Conservation (phyloP, 345 rosid species). For the Bretschneidera sinensis region DNA sequence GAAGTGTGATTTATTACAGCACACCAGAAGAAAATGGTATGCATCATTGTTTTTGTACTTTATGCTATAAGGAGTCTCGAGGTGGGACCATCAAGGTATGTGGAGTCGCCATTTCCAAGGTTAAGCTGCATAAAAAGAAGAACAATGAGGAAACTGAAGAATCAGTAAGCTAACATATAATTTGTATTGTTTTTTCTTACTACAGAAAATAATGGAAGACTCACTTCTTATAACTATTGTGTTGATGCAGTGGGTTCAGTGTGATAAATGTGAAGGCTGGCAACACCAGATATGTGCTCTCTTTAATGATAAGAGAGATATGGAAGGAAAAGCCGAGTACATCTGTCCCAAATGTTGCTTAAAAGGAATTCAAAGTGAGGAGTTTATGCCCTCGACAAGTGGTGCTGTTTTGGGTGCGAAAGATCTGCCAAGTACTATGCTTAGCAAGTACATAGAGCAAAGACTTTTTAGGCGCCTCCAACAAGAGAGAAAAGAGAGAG, state of each 20-base stretch:
- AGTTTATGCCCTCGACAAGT: constrained; percentile 8
- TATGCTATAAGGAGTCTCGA: constrained; percentile 28
- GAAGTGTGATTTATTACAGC: constrained; percentile 29
- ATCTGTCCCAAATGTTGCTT: constrained; percentile 51
- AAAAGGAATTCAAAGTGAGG: constrained; percentile 30
- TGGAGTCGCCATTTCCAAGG: constrained; percentile 34
- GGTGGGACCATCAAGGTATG: constrained; percentile 15
- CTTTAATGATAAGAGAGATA: constrained; percentile 37
- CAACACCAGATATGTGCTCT: constrained; percentile 70
- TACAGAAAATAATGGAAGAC: neutral
- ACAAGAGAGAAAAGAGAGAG: constrained; percentile 45
- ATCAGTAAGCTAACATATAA: constrained; percentile 27
- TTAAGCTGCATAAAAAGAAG: constrained; percentile 26
- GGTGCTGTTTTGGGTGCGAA: constrained; percentile 34
- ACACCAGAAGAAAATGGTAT: constrained; percentile 23
- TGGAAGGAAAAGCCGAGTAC: constrained; percentile 32
- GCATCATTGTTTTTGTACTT: constrained; percentile 35
- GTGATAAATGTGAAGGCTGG: constrained; percentile 49
- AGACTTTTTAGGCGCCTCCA: constrained; percentile 38
- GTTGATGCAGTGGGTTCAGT: constrained; percentile 50
- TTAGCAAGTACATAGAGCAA: constrained; percentile 48
- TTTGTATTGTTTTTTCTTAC: neutral
- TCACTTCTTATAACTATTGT: constrained; percentile 2
- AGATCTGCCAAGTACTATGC: constrained; percentile 49
- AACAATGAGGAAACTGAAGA: constrained; percentile 37